phyloP scores from a whole-genome alignment of 1,139 yeast species.

The Pichia sp. region DNA sequence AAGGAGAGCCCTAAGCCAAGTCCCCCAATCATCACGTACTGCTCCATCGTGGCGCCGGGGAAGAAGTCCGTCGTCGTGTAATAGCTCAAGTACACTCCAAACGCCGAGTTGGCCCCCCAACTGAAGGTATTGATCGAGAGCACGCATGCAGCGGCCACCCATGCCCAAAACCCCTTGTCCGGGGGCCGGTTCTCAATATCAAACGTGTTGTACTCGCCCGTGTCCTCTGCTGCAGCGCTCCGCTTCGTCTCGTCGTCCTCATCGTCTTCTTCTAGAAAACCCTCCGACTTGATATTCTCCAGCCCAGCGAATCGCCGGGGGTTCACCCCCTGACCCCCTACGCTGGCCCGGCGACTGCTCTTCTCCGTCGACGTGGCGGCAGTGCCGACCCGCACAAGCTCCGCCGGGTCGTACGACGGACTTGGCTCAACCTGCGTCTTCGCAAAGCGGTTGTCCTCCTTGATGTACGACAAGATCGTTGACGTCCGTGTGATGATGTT shows the following conservation, averaged over 20 bases:
- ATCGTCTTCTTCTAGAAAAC: not conserved
- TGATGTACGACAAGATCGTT: slow-evolving; percentile 26
- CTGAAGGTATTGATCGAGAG: slow-evolving; percentile 46
- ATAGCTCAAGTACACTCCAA: slow-evolving; percentile 61
- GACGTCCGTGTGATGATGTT: slow-evolving; percentile 19
- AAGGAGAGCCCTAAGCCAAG: slow-evolving; percentile 57
- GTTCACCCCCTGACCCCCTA: not conserved
- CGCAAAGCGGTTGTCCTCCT: slow-evolving; percentile 29
- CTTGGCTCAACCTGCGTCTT: slow-evolving; percentile 15
- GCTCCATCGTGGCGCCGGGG: slow-evolving; percentile 54
- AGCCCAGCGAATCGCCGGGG: not conserved
- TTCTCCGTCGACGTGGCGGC: slow-evolving; percentile 4
- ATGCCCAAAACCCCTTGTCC: slow-evolving; percentile 63
- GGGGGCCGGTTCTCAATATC: slow-evolving; percentile 45
- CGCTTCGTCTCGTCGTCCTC: not conserved
- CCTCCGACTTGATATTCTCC: not conserved
- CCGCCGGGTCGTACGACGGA: slow-evolving; percentile 18
- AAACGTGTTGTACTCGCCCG: slow-evolving; percentile 33
- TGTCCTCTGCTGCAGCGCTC: slow-evolving; percentile 10
- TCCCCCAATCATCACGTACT: slow-evolving; percentile 70
- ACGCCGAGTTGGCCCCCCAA: slow-evolving; percentile 74
- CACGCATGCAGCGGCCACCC: slow-evolving; percentile 60
- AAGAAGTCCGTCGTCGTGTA: slow-evolving; percentile 47
- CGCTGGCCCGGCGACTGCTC: not conserved
- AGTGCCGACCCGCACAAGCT: slow-evolving; percentile 5